Base-by-base conservation (phyloP, 352 stramenopile genomes). In the Sclerospora graminicola region DNA sequence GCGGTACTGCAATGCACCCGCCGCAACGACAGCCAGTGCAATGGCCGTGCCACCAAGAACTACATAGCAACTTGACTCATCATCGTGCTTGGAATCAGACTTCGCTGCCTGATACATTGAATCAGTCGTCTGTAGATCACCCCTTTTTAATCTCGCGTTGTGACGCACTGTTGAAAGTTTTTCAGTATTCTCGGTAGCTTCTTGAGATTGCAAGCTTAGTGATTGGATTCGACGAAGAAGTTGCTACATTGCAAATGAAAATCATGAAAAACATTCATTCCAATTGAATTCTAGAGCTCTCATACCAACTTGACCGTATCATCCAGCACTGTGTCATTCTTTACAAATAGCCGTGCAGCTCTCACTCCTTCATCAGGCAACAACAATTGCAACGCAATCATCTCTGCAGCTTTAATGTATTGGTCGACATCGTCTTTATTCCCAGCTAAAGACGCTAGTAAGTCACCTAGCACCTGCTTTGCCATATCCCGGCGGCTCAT, bases 11-110 rank as follows among this genome's bases (percentile, higher is more conserved):
- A 80, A 41, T 15, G 54, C 47, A 13, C 71, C 64, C 37, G 72
- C 52, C 5, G 67, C 69, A 1, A 63, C 61, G 0, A 76, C 57
- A 14, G 69, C 62, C 7, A 82, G 29, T 5, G 60, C 69, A 18
- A 84, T 44, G 3, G 65, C 74, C 11, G 66, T 62, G 19, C 64
- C 66, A 8, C 74, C 74, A 13, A 87, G 57, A 32, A 71, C 48
- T 10, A 63, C 45, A 35, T 76, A 77, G 19, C 46, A 48, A 31
- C 45, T 57, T 2, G 41, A 56, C 9, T 65, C 53, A 23, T 78
- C 63, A 0, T 64, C 46, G n/a, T 57, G n/a, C 21, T 38, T 40
- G 19, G 28, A 21, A n/a, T n/a, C n/a, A n/a, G n/a, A n/a, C n/a
- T n/a, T n/a, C n/a, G n/a, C n/a, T n/a, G n/a, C n/a, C n/a, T 39